Evolutionary conservation across 106 monocot species (phyloP), one percentile per base, ranked within the genome.

Genomic region (Phalaenopsis aphrodite): DNA sequence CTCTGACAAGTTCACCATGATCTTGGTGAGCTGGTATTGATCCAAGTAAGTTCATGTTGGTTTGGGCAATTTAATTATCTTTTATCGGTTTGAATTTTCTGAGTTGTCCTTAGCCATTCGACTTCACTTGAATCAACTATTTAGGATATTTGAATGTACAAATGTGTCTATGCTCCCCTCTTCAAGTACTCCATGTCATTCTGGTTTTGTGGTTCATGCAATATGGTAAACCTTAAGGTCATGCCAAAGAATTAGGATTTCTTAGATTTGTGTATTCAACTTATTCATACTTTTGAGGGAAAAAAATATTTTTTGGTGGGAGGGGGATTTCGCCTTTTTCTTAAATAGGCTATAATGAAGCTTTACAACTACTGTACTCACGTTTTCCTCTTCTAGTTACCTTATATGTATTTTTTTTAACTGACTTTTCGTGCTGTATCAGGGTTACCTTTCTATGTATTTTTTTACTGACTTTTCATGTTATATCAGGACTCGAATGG

Each of bases 401-500:
- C 9, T 72, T 52, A 15, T 1, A 14, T 69, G 38, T 39, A 38
- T 79, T 77, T 10, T 77, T 10, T 30, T 42, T 3, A 30, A 48
- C 11, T 42, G 41, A 21, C n/a, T 66, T 55, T 57, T 65, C 17
- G 42, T 83, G 21, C 18, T 23, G 30, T 74, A 39, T 69, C 88
- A 95, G 94, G 94, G 30, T 30, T 30, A 30, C 30, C 23, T 42
- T 55, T 52, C 15, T 1, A 14, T 69, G 38, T 39, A 38, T 79
- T 77, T 10, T 55, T 30, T 42, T 3, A 48, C 11, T 42, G 41
- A 21, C n/a, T 66, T 55, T 57, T 65, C 30, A 56, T 83, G 21
- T 10, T 23, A 42, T 74, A 39, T 69, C 88, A 95, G 94, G 94
- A 90, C 61, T 92, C 92, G 37, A 82, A 88, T 82, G 91, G 75